Percentiles rank a stretch among this genome's conserved stretches.
Evolutionary conservation across 2,329 filamentous ascomycete genomes (phyloP).

Genomic region (Xylaria sp.): DNA sequence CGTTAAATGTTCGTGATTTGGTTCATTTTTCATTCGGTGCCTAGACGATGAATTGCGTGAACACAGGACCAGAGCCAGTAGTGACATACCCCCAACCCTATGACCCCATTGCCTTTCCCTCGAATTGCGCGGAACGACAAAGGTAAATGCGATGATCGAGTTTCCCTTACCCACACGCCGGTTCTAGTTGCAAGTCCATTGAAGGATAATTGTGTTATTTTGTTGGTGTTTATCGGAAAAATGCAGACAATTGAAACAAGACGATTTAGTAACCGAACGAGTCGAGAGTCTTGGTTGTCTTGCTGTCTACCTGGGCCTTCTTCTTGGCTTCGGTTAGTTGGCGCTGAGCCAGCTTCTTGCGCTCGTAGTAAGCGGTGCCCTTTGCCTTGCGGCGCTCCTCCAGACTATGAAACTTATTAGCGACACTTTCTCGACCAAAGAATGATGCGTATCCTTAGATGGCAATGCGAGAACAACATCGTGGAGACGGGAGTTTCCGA

Average conservation of each 20-base stretch:
- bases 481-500: neutral
- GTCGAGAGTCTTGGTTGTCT: slow-evolving; percentile 89
- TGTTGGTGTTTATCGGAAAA: slow-evolving; percentile 48
- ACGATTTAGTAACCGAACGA: slow-evolving; percentile 84
- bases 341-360: slow-evolving; percentile 96
- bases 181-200: slow-evolving; percentile 52
- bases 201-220: slow-evolving; percentile 47
- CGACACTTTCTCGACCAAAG: neutral
- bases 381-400: slow-evolving; percentile 99
- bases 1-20: slow-evolving; percentile 43
- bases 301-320: slow-evolving; percentile 85
- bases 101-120: slow-evolving; percentile 50
- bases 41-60: slow-evolving; percentile 51
- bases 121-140: slow-evolving; percentile 50
- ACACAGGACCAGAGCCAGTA: slow-evolving; percentile 51
- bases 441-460: neutral
- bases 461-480: neutral
- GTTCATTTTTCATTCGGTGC: slow-evolving; percentile 53
- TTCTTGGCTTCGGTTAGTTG: slow-evolving; percentile 94
- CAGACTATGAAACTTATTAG: slow-evolving; percentile 70
- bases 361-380: slow-evolving; percentile 98
- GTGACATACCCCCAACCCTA: slow-evolving; percentile 48
- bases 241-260: slow-evolving; percentile 48
- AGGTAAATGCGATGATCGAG: slow-evolving; percentile 51
- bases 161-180: slow-evolving; percentile 53